Evolutionary conservation across 768 basidiomycete genomes (phyloP), one percentile per base, ranked within the genome.

Genomic region (Russula vinacea): DNA sequence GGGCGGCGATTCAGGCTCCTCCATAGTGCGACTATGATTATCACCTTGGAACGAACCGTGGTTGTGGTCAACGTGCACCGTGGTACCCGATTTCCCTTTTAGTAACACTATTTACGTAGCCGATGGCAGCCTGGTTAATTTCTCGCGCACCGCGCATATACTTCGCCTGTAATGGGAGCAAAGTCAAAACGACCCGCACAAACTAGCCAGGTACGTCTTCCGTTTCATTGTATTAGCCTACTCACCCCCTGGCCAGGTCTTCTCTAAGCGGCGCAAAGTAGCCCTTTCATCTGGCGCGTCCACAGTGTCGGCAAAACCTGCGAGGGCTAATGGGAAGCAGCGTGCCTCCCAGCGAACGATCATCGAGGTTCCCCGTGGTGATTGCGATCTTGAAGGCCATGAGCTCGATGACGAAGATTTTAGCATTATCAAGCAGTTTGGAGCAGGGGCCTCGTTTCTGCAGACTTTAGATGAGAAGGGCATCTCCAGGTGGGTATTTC

Each of bases 381-480:
- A 76, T 57, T 81, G 81, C 19, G 81, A 82, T 17, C 84, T 84
- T 40, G 70, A 78, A 4, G 80, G 83, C 3, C 62, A 56, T 7
- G 66, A 51, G 14, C 73, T 90, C 19, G 87, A 84, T n/a, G 88
- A 89, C 40, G 83, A 87, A 64, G 90, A 89, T 65, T 75, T 86
- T 39, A 83, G 82, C n/a, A 73, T 89, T 55, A 74, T 92, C 29
- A 77, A 83, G 60, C 83, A 86, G 68, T 90, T 86, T 69, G 83
- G 88, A 24, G 78, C 77, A 26, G 81, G 84, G 2, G 79, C 80
- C 39, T 77, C 79, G 37, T 98, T 98, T 75, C 75, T 98, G 65
- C 76, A 81, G 37, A 77, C 76, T 24, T 76, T 97, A 59, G 93
- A 98, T 74, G 80, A 82, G 65, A 85, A 84, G 69, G 89, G 84